phyloP scores from a whole-genome alignment of 345 rosid genomes.

The Cardamine resedifolia region DNA sequence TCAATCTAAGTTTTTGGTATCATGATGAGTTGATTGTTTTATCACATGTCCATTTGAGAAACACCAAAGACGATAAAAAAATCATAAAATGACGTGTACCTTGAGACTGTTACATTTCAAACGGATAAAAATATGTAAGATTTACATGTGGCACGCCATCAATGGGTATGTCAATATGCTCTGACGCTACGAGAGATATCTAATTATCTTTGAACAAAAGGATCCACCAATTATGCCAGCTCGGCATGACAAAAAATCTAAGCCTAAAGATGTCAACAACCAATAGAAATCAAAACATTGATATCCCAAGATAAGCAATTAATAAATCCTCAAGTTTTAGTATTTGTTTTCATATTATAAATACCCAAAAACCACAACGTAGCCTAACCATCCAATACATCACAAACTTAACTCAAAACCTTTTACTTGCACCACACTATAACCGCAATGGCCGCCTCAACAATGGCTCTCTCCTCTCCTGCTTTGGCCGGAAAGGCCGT shows the following conservation, averaged over 20 bases:
- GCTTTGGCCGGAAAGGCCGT: not conserved
- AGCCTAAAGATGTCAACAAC: constrained; percentile 15
- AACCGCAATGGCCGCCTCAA: constrained; percentile 8
- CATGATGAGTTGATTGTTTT: not conserved
- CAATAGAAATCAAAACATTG: constrained; percentile 15
- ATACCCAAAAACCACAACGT: constrained; percentile 1
- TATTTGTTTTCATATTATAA: not conserved
- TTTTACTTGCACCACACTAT: constrained; percentile 10
- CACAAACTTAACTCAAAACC: constrained; percentile 2
- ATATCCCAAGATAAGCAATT: not conserved
- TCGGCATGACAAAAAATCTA: not conserved
- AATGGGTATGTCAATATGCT: not conserved
- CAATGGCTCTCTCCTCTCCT: constrained; percentile 22
- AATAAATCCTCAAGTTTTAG: not conserved
- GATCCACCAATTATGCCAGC: not conserved
- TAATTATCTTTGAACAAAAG: not conserved
- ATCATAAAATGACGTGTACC: not conserved
- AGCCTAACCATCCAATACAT: constrained; percentile 5
- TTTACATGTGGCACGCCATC: constrained; percentile 2
- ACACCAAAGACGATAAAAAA: not conserved
- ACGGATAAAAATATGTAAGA: constrained; percentile 12
- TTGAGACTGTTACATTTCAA: constrained; percentile 1
- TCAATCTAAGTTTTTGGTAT: not conserved
- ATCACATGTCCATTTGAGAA: not conserved
- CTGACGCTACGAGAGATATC: constrained; percentile 5